A percentile compares a stretch with the other conserved stretches of the same genome.
These are phyloP conservation scores for Yamadazyma atlantica DNA, from an alignment of 1,139 yeast genomes.

Conservation along the genomic window DNA sequence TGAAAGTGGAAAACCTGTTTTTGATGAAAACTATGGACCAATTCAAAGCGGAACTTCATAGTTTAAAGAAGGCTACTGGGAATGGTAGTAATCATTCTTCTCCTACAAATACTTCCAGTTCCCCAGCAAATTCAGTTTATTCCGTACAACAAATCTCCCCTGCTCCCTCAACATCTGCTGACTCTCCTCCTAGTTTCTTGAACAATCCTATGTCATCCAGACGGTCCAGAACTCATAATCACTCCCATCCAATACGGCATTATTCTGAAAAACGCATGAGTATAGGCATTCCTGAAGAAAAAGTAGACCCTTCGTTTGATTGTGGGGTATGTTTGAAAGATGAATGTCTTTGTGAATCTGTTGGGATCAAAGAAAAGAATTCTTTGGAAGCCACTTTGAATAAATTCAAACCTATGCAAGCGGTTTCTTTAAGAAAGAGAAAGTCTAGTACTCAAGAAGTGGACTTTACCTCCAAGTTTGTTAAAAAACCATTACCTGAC, in stretches of 20 bases:
- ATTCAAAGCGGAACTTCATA: conserved; percentile 26
- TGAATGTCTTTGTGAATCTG: conserved; percentile 65
- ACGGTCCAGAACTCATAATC: background rate
- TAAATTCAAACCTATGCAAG: conserved; percentile 55
- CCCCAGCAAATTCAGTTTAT: conserved; percentile 35
- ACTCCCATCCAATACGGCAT: too few species aligned
- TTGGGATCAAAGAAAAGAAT: conserved; percentile 48
- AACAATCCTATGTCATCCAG: background rate
- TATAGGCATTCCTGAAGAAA: conserved; percentile 1
- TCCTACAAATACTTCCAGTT: conserved; percentile 16
- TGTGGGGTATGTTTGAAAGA: conserved; percentile 73
- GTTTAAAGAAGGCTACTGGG: conserved; percentile 13
- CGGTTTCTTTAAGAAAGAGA: conserved; percentile 53
- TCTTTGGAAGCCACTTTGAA: conserved; percentile 34
- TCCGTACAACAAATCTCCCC: conserved; percentile 53
- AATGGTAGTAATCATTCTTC: conserved; percentile 7
- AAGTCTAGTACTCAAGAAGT: conserved; percentile 35
- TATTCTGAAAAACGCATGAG: too few species aligned
- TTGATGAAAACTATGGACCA: conserved; percentile 38
- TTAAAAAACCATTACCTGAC: conserved; percentile 42
- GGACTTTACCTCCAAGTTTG: conserved; percentile 55
- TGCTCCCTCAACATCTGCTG: conserved; percentile 55
- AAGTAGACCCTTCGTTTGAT: conserved; percentile 29
- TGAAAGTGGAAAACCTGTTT: conserved; percentile 41
- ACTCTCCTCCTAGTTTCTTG: conserved; percentile 33